phyloP scores from a whole-genome alignment of 225 moss, liverwort and hornwort species.

The Climacium dendroides region DNA sequence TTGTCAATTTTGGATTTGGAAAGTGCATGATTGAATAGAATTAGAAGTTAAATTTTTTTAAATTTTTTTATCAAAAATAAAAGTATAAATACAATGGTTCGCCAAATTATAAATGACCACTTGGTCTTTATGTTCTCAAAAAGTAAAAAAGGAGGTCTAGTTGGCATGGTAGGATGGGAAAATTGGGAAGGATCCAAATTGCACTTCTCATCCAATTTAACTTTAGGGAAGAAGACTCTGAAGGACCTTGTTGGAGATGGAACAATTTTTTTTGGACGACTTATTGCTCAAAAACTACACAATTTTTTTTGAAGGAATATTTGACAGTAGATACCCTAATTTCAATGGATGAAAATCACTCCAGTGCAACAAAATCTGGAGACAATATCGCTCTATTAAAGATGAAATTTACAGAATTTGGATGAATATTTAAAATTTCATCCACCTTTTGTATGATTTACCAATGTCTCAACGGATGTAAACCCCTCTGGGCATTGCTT shows the following conservation, averaged over 20 bases:
- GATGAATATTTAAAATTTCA: not conserved
- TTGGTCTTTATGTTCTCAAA: not conserved
- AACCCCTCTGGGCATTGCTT: not conserved
- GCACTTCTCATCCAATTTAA: not conserved
- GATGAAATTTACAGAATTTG: too few relatives aligned
- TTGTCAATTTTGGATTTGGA: not conserved
- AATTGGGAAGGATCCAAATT: not conserved
- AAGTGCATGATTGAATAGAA: not conserved
- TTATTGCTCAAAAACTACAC: accelerated
- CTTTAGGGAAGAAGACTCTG: accelerated
- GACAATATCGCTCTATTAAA: accelerated
- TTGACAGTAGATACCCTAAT: accelerated
- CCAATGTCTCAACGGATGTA: too few relatives aligned
- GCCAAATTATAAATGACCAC: not conserved
- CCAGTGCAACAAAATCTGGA: not conserved
- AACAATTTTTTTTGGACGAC: accelerated
- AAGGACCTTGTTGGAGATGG: accelerated
- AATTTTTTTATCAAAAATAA: not conserved
- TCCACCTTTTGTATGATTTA: not conserved
- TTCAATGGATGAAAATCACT: not conserved
- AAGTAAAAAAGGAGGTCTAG: not conserved
- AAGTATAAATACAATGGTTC: not conserved
- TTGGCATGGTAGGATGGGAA: not conserved
- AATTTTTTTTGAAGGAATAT: not conserved
- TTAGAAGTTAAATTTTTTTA: too few relatives aligned